A percentile compares a stretch with the other conserved stretches of the same genome.
phyloP scores from a whole-genome alignment of 1,284 basidiomycete species.

The Ustilago vetiveriae region DNA sequence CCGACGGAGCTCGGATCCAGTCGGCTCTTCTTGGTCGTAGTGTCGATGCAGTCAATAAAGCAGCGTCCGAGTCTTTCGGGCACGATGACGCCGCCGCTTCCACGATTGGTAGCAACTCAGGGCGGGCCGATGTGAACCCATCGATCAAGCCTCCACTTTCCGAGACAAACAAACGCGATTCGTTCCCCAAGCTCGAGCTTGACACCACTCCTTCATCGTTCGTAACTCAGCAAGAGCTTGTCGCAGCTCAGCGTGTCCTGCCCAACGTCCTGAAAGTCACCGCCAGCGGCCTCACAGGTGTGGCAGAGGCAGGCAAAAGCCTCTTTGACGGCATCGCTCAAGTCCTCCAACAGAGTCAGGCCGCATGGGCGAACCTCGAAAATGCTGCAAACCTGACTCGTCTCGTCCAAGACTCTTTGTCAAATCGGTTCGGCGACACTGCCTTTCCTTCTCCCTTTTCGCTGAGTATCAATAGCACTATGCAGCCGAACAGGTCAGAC shows the following conservation, averaged over 20 bases:
- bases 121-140: no score
- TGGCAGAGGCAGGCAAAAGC: slow-evolving; percentile 29
- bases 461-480: slow-evolving; percentile 20
- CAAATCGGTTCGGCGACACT: slow-evolving; percentile 13
- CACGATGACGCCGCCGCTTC: neutral
- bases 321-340: slow-evolving; percentile 35
- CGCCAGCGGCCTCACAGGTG: slow-evolving; percentile 24
- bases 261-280: slow-evolving; percentile 28
- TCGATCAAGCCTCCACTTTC: slow-evolving; percentile 6
- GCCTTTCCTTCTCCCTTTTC: slow-evolving; percentile 11
- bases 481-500: slow-evolving; percentile 1
- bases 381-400: slow-evolving; percentile 32
- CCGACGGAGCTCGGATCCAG: no score
- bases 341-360: slow-evolving; percentile 33
- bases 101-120: neutral
- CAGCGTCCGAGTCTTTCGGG: slow-evolving; percentile 14
- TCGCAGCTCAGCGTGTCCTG: slow-evolving; percentile 6
- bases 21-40: neutral
- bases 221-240: slow-evolving; percentile 15
- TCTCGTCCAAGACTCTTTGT: slow-evolving; percentile 20
- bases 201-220: slow-evolving; percentile 7
- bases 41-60: slow-evolving; percentile 7
- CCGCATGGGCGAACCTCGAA: slow-evolving; percentile 24
- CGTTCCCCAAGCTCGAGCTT: slow-evolving; percentile 11
- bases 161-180: slow-evolving; percentile 8